Evolutionary conservation across 2,329 filamentous ascomycete genomes (phyloP).

Genomic region (Tolypocladium album): DNA sequence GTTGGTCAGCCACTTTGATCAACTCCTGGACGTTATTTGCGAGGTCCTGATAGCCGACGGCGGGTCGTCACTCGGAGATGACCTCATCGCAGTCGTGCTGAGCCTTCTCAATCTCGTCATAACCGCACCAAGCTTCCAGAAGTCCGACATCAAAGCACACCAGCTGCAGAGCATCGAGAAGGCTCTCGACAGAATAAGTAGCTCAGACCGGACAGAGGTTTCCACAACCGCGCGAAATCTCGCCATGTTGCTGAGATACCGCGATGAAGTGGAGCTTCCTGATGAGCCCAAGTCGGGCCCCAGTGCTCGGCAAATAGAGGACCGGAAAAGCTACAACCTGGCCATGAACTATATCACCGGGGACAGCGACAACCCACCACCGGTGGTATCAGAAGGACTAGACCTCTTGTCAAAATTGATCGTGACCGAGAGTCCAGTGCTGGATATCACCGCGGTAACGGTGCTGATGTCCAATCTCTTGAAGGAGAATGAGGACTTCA

Average conservation of each 20-base stretch:
- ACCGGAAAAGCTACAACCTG: constrained; percentile 50
- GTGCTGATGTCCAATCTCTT: constrained; percentile 55
- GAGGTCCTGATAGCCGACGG: constrained; percentile 44
- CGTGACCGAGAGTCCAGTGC: constrained; percentile 37
- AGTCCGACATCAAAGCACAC: constrained; percentile 29
- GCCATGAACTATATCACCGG: constrained; percentile 53
- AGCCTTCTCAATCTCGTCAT: constrained; percentile 52
- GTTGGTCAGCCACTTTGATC: constrained; percentile 51
- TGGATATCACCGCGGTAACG: constrained; percentile 57
- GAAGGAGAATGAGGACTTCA: constrained; percentile 58
- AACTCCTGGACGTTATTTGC: constrained; percentile 52
- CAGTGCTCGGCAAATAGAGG: constrained; percentile 41
- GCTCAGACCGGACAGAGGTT: constrained; percentile 25
- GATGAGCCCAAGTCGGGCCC: constrained; percentile 25
- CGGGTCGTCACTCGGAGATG: constrained; percentile 30
- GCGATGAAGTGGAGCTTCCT: constrained; percentile 39
- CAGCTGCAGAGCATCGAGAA: constrained; percentile 34
- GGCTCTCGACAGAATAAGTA: constrained; percentile 34
- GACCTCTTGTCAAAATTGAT: constrained; percentile 50
- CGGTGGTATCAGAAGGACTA: constrained; percentile 56
- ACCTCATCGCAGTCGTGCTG: constrained; percentile 40
- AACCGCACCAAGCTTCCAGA: constrained; percentile 45
- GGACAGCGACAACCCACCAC: constrained; percentile 49
- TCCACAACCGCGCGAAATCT: constrained; percentile 47
- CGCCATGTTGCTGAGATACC: constrained; percentile 42